Evolutionary conservation across 306 rosid species (phyloP).

Genomic region (Cucurbita maxima): DNA sequence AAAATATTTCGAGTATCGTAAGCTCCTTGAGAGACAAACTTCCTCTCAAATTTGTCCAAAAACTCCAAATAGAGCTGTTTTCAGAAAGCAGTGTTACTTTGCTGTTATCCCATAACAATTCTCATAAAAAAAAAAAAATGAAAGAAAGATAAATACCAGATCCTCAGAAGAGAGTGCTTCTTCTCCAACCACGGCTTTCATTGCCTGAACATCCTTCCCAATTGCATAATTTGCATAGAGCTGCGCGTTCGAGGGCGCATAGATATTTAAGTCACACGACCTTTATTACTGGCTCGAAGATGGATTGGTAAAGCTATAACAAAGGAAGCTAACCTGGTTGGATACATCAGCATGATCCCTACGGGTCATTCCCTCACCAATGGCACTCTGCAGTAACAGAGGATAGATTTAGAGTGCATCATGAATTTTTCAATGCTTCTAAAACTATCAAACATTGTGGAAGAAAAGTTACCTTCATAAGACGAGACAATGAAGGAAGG

Average conservation of each 20-base stretch:
- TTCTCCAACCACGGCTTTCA: slow-evolving; percentile 99
- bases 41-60: slow-evolving; percentile 98
- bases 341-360: slow-evolving; percentile 95
- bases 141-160: slow-evolving; percentile 36
- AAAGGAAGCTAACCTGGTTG: slow-evolving; percentile 60
- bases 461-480: slow-evolving; percentile 73
- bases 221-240: slow-evolving; percentile 98
- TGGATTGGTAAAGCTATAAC: background rate
- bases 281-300: background rate
- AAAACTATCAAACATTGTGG: background rate
- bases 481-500: slow-evolving; percentile 91
- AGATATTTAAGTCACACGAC: slow-evolving; percentile 8
- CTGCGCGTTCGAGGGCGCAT: slow-evolving; percentile 23
- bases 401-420: background rate
- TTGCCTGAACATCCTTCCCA: slow-evolving; percentile 99
- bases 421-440: background rate
- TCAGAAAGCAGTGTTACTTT: slow-evolving; percentile 8
- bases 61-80: slow-evolving; percentile 89
- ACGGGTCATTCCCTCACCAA: slow-evolving; percentile 99
- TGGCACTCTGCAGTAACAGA: slow-evolving; percentile 72
- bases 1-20: slow-evolving; percentile 94
- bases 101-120: background rate
- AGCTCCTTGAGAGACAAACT: slow-evolving; percentile 93
- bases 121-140: background rate
- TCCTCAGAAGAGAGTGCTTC: slow-evolving; percentile 99